phyloP scores from a whole-genome alignment of 2,329 filamentous ascomycete genomes.

The Periglandula ipomoeae region DNA sequence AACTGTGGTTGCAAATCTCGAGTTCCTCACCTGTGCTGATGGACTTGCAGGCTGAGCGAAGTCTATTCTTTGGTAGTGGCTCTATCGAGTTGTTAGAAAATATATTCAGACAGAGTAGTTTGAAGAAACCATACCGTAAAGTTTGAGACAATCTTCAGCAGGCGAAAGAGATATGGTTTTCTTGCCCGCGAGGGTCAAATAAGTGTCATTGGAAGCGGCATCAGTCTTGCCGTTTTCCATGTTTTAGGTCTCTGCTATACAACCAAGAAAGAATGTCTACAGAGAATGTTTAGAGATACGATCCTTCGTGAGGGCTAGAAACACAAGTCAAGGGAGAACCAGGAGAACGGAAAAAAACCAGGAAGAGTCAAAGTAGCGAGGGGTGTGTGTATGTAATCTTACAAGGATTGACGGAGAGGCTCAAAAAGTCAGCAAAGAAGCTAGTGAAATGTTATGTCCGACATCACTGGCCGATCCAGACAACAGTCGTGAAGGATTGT shows the following conservation, averaged over 20 bases:
- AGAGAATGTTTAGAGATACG: not conserved
- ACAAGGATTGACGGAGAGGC: too few species aligned
- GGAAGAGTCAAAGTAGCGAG: too few species aligned
- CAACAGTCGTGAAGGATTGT: too few species aligned
- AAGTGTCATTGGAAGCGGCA: conserved; percentile 14
- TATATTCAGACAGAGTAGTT: not conserved
- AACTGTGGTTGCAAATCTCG: too few species aligned
- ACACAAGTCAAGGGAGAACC: not conserved
- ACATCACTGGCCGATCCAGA: too few species aligned
- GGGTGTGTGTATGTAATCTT: too few species aligned
- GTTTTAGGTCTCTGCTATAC: not conserved
- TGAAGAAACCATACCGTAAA: conserved; percentile 22
- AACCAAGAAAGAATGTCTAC: not conserved
- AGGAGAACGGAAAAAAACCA: too few species aligned
- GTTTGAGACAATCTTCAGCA: conserved; percentile 20
- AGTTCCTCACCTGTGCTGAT: conserved; percentile 6
- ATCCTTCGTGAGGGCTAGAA: not conserved
- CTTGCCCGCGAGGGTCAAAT: conserved; percentile 21
- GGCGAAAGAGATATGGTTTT: conserved; percentile 21
- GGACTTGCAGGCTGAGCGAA: conserved; percentile 7
- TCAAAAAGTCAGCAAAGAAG: too few species aligned
- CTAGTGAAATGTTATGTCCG: too few species aligned
- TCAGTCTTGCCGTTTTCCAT: conserved; percentile 12
- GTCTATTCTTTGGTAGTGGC: conserved; percentile 3
- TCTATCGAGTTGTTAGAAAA: conserved; percentile 6